Evolutionary conservation across 257 asterid genomes (phyloP), one percentile per base, ranked within the genome.

Genomic region (Verbascum thapsus): DNA sequence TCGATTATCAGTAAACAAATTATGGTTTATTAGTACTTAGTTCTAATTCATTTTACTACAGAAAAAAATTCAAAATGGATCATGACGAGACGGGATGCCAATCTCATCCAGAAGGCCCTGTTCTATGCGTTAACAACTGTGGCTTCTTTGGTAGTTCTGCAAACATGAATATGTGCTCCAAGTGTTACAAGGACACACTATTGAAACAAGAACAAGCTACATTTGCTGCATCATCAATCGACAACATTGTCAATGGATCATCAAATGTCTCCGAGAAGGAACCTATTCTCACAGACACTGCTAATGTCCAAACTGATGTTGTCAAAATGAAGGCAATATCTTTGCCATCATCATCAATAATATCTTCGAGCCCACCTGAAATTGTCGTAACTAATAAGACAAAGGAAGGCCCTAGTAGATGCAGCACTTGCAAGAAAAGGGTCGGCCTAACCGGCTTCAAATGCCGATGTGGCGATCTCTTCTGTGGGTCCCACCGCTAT

Each of bases 81-180:
- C 86, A 80, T 7, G 76, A 79, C 0, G 82, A 83, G 70, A 80
- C 84, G 9, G 82, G 84, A 64, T 83, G 80, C 74, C 86, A 75
- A 53, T 52, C 83, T 7, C 42, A 78, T 50, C 82, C 77, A 13
- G 84, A 75, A 62, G 78, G 78, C 53, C 90, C 86, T 3, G 63
- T 80, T 26, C 51, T 83, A 43, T 80, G 90, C 45, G 43, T 76
- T 8, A 83, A 80, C 75, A 83, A 80, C 55, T 83, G 89, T 23
- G 89, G 89, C 22, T 83, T 83, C 72, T 83, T 83, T 2, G 84
- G 86, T 11, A 83, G 86, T 56, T 71, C 85, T 0, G 78, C 86
- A 5, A 83, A 68, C 78, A 83, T 83, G 90, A 77, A 83, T 34
- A 72, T 83, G 90, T 83, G 90, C 67, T 83, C 90, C 11, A 83